Percentiles rank a stretch among this genome's conserved stretches.
Conservation (phyloP, 2,329 filamentous ascomycete genomes). For the Botrytis sinoallii region DNA sequence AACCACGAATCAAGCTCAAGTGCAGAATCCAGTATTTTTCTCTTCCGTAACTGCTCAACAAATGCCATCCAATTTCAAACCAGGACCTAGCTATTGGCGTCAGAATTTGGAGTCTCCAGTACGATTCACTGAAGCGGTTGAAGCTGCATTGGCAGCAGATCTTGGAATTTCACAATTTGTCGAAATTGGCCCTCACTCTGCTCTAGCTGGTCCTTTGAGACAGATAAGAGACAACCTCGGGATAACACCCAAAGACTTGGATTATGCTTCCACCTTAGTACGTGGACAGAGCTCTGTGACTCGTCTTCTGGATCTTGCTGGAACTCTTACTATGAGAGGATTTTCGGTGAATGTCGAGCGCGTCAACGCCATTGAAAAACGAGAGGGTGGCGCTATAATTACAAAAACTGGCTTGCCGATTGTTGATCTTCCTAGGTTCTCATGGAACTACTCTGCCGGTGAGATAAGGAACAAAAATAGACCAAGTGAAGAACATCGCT, state of each 20-base stretch:
- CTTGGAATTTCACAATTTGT: constrained; percentile 7
- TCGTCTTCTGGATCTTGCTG: constrained; percentile 19
- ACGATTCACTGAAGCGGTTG: constrained; percentile 17
- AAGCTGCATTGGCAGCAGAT: constrained; percentile 4
- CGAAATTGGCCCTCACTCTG: constrained; percentile 26
- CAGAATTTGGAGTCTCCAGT: constrained; percentile 24
- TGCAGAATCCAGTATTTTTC: neutral
- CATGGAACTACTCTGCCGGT: constrained; percentile 45
- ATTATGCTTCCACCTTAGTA: constrained; percentile 26
- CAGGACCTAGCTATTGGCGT: constrained; percentile 21
- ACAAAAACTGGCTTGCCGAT: neutral
- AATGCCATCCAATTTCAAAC: neutral
- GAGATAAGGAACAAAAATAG: constrained; percentile 18
- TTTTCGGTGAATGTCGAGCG: constrained; percentile 14
- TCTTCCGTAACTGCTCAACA: neutral
- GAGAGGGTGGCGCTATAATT: neutral
- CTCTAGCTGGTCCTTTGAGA: constrained; percentile 20
- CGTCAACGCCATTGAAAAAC: constrained; percentile 36
- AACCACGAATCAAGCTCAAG: neutral
- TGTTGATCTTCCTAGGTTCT: constrained; percentile 42
- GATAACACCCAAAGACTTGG: constrained; percentile 31
- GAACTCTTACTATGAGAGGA: constrained; percentile 17
- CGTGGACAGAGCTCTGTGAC: constrained; percentile 13
- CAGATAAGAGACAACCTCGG: constrained; percentile 17
- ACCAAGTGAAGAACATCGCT: constrained; percentile 51